These are phyloP conservation scores for Hypoxylon intermedium DNA, from an alignment of 495 filamentous ascomycete species.

Conservation along the genomic window DNA sequence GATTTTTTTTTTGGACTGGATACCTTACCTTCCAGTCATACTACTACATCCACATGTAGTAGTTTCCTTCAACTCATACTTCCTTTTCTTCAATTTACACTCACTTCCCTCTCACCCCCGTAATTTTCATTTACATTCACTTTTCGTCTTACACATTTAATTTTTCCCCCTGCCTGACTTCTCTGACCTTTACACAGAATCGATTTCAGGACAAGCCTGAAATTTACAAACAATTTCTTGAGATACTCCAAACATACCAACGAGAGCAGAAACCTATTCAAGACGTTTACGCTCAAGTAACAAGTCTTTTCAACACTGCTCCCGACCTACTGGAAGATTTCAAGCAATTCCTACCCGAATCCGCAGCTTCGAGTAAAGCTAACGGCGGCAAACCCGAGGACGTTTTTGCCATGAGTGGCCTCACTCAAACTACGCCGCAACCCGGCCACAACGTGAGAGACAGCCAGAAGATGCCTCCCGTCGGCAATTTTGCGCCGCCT, in stretches of 20 bases:
- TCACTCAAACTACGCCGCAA: constrained; percentile 56
- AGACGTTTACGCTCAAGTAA: constrained; percentile 98
- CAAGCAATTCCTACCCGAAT: constrained; percentile 98
- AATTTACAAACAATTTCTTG: constrained; percentile 99
- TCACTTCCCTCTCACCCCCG: no score
- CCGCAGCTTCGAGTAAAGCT: constrained; percentile 86
- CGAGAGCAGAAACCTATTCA: constrained; percentile 97
- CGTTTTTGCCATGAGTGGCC: constrained; percentile 59
- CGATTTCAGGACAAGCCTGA: constrained; percentile 94
- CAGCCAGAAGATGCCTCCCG: constrained; percentile 80
- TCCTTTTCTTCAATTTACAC: no score
- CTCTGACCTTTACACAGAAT: constrained; percentile 70
- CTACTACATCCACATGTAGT: no score
- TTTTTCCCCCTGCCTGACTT: no score
- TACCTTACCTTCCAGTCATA: no score
- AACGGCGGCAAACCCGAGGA: constrained; percentile 73
- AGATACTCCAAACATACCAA: constrained; percentile 98
- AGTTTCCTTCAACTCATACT: no score
- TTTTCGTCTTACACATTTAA: no score
- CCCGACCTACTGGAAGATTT: constrained; percentile 99
- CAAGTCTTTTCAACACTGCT: constrained; percentile 87
- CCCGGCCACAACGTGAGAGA: constrained; percentile 53
- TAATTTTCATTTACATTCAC: no score
- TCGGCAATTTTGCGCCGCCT: constrained; percentile 90
- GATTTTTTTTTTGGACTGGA: no score